Evolutionary conservation across 768 basidiomycete genomes (phyloP).

Genomic region (Podaxis carcinomalis): DNA sequence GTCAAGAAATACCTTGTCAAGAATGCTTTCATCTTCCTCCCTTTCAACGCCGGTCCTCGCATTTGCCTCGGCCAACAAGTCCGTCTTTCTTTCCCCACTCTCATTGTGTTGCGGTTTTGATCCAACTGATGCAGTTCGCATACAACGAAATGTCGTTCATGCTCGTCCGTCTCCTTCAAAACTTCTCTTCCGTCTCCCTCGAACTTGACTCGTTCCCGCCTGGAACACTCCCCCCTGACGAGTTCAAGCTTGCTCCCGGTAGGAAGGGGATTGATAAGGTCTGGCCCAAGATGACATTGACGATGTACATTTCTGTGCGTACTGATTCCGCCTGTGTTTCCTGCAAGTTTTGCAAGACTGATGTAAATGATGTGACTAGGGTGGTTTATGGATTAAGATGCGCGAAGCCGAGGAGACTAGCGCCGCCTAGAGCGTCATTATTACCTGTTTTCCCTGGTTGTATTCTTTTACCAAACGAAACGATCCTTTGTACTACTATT

Average conservation of each 20-base stretch:
- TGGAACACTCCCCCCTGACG: constrained; percentile 38
- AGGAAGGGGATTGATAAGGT: constrained; percentile 48
- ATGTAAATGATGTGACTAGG: constrained; percentile 23
- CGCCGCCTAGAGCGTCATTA: too few relatives aligned
- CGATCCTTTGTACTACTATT: too few relatives aligned
- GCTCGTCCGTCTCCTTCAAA: constrained; percentile 58
- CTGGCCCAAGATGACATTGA: constrained; percentile 49
- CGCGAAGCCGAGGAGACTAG: constrained; percentile 22
- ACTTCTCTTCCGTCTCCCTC: constrained; percentile 45
- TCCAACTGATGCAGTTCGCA: constrained; percentile 34
- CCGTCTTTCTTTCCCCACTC: neutral
- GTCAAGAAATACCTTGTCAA: constrained; percentile 56
- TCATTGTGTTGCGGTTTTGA: neutral
- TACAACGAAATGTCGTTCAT: constrained; percentile 64
- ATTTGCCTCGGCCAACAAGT: constrained; percentile 63
- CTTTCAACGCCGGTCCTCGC: constrained; percentile 58
- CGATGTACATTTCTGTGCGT: constrained; percentile 45
- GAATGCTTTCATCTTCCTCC: constrained; percentile 69
- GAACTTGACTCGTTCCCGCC: constrained; percentile 42
- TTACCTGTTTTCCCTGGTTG: too few relatives aligned
- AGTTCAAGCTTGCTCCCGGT: constrained; percentile 41
- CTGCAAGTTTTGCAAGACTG: neutral
- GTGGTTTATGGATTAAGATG: constrained; percentile 52
- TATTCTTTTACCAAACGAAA: too few relatives aligned
- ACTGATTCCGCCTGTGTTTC: neutral